Base-by-base conservation (phyloP, 805 yeast genomes). In the Starmera quercuum region DNA sequence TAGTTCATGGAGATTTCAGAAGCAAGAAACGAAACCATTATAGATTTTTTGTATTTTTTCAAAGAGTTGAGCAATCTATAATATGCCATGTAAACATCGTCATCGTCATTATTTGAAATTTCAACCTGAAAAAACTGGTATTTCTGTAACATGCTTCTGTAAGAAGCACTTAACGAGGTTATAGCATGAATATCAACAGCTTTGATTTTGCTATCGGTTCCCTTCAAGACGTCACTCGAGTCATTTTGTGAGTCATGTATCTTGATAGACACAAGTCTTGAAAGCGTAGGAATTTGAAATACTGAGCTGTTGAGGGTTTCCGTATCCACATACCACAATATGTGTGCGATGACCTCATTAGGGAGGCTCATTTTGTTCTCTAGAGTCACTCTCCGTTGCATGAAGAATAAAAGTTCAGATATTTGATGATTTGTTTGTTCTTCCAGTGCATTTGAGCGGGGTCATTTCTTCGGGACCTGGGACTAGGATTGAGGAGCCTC, bases 111-210 rank as follows among this genome's bases (percentile, higher is more conserved):
- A 36, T 37, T 17, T 15, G 31, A 28, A 31, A 47, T 38, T 5
- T 32, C 33, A 10, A 47, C 12, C 12, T 47, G 33, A 21, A 37
- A 37, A 30, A 45, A 45, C 20, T 40, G 45, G 26, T 40, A 45
- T 5, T 36, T 29, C n/a, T 26, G 7, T 12, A 12, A n/a, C 16
- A 25, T 8, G 14, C 20, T 26, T 20, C 7, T 28, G n/a, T n/a
- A n/a, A n/a, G n/a, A n/a, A n/a, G n/a, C n/a, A n/a, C n/a, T n/a
- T n/a, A n/a, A n/a, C n/a, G n/a, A n/a, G n/a, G n/a, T n/a, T n/a
- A n/a, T n/a, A n/a, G n/a, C n/a, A n/a, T n/a, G n/a, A n/a, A n/a
- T n/a, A n/a, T n/a, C n/a, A n/a, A n/a, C n/a, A n/a, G n/a, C n/a
- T n/a, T n/a, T n/a, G n/a, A n/a, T n/a, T n/a, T n/a, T n/a, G n/a